Conservation (phyloP, 1,284 basidiomycete genomes). For the Cryptococcus sp. region DNA sequence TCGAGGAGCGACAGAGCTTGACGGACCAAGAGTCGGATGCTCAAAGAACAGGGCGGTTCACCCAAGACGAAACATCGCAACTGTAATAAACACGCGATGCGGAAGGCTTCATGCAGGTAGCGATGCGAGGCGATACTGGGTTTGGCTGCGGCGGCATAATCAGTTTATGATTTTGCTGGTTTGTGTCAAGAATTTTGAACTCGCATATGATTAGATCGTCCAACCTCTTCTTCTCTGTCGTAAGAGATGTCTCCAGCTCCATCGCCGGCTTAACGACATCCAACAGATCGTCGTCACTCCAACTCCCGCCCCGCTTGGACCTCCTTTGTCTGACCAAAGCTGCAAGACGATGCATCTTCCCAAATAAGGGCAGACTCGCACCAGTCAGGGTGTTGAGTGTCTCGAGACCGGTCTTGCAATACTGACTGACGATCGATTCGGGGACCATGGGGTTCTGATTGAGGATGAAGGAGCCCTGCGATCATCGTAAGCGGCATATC, state of each 20-base stretch:
- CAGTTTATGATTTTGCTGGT: not conserved
- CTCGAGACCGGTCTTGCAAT: slow-evolving; percentile 11
- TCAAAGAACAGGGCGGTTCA: slow-evolving; percentile 32
- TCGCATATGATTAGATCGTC: slow-evolving; percentile 29
- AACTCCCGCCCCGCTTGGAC: slow-evolving; percentile 11
- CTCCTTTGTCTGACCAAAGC: slow-evolving; percentile 27
- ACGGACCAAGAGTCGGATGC: slow-evolving; percentile 34
- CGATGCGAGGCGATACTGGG: slow-evolving; percentile 34
- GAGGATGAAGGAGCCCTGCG: slow-evolving; percentile 31
- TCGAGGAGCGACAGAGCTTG: slow-evolving; percentile 38
- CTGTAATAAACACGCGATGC: slow-evolving; percentile 34
- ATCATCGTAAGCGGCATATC: not conserved
- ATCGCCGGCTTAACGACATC: slow-evolving; percentile 30
- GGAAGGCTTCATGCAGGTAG: slow-evolving; percentile 43
- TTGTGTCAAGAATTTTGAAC: slow-evolving; percentile 10
- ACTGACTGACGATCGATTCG: slow-evolving; percentile 16
- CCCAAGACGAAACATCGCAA: slow-evolving; percentile 32
- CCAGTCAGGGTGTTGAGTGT: slow-evolving; percentile 37
- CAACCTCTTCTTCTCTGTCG: slow-evolving; percentile 33
- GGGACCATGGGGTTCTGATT: slow-evolving; percentile 29
- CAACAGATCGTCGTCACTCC: slow-evolving; percentile 34
- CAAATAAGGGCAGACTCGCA: slow-evolving; percentile 31
- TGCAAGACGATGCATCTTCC: slow-evolving; percentile 33
- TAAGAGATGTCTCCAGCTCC: slow-evolving; percentile 29
- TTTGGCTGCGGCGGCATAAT: slow-evolving; percentile 16